A percentile compares a stretch with the other conserved stretches of the same genome.
Conservation (phyloP, 108 stramenopile genomes). For the Nitzschia putrida region DNA sequence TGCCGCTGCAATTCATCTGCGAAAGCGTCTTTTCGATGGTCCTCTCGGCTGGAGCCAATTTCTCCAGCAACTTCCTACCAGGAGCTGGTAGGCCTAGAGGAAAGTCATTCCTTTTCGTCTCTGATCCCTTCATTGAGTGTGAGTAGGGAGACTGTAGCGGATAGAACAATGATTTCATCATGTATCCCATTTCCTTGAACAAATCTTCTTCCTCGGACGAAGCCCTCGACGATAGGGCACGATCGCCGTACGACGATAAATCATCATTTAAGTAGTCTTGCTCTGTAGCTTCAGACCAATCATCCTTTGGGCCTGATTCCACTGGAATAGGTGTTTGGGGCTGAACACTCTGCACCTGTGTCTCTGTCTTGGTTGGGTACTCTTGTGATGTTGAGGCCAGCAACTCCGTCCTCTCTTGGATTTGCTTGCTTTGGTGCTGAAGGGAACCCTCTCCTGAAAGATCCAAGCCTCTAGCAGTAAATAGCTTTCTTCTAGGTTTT, state of each 20-base stretch:
- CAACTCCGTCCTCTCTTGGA: too few relatives aligned
- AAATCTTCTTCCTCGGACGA: slow-evolving; percentile 1
- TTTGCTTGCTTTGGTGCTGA: too few relatives aligned
- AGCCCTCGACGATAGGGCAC: neutral
- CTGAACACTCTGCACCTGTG: too few relatives aligned
- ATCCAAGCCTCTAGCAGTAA: slow-evolving; percentile 12
- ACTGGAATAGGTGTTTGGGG: too few relatives aligned
- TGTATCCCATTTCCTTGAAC: slow-evolving; percentile 26
- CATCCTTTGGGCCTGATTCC: too few relatives aligned
- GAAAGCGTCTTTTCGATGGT: neutral
- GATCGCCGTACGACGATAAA: neutral
- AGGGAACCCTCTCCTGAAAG: too few relatives aligned
- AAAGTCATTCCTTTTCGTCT: neutral
- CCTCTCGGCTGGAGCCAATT: neutral
- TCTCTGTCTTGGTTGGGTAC: too few relatives aligned
- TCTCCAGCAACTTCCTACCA: neutral
- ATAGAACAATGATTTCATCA: slow-evolving; percentile 26
- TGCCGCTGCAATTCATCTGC: neutral
- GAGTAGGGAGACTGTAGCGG: neutral
- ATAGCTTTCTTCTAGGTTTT: slow-evolving; percentile 12
- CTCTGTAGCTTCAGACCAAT: too few relatives aligned
- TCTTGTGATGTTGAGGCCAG: too few relatives aligned
- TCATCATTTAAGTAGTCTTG: neutral
- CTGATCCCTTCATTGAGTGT: neutral
- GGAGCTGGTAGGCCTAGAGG: neutral